phyloP scores from a whole-genome alignment of 2,329 filamentous ascomycete genomes.

The Calonectria multiphialidica region DNA sequence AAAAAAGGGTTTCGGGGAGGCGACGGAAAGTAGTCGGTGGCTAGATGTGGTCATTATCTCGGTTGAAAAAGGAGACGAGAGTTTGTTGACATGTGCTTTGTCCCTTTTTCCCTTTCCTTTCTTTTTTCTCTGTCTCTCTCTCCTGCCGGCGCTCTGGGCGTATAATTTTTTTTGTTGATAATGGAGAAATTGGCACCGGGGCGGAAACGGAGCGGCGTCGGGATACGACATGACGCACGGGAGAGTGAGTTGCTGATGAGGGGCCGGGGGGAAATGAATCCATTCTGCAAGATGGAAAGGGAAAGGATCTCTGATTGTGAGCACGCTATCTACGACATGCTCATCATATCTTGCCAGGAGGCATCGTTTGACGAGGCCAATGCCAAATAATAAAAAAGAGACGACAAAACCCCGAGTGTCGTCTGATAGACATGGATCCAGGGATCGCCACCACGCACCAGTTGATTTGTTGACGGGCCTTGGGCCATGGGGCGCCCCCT shows the following conservation, averaged over 20 bases:
- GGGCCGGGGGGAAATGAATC: conserved; percentile 6
- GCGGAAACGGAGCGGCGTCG: background rate
- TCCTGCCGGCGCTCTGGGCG: background rate
- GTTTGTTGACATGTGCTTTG: background rate
- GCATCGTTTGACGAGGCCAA: background rate
- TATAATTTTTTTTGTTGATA: background rate
- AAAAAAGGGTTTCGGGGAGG: conserved; percentile 22
- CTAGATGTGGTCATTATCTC: conserved; percentile 17
- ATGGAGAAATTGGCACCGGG: background rate
- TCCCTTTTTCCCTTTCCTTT: background rate
- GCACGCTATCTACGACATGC: background rate
- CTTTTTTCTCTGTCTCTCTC: background rate
- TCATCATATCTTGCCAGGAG: background rate
- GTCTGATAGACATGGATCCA: conserved; percentile 43
- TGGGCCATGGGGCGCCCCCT: conserved; percentile 8
- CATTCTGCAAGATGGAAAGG: conserved; percentile 7
- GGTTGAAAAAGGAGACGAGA: conserved; percentile 10
- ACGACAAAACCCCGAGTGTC: conserved; percentile 32
- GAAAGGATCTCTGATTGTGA: conserved; percentile 13
- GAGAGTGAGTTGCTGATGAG: background rate
- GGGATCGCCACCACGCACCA: conserved; percentile 34
- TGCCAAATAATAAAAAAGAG: conserved; percentile 1
- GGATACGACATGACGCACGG: background rate
- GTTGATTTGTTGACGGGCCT: background rate
- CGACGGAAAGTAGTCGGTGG: conserved; percentile 3